A percentile compares a stretch with the other conserved stretches of the same genome.
Conservation (phyloP, 2,329 filamentous ascomycete genomes). For the Stachybotrys elegans region DNA sequence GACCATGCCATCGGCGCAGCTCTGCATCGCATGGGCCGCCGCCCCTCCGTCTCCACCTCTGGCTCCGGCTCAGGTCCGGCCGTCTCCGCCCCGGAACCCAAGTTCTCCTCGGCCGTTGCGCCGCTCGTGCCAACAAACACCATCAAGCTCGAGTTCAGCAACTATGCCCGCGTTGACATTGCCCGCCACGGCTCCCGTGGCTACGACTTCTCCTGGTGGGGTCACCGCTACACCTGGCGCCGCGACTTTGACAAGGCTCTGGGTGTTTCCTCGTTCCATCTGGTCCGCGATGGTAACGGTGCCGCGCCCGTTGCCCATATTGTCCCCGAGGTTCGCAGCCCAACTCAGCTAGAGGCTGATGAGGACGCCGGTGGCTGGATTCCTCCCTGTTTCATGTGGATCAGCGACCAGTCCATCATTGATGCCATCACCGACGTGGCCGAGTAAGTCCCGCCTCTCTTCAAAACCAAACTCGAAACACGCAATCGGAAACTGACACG, state of each 20-base stretch:
- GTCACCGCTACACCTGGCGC: conserved; percentile 78
- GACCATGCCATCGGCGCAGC: conserved; percentile 3
- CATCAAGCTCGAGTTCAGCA: conserved; percentile 90
- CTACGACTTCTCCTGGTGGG: conserved; percentile 96
- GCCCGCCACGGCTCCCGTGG: conserved; percentile 59
- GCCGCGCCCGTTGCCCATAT: conserved; percentile 71
- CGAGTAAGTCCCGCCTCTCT: conserved; percentile 56
- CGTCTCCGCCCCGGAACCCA: conserved; percentile 12
- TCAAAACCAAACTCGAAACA: conserved; percentile 4
- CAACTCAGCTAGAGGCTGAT: conserved; percentile 66
- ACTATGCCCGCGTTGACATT: conserved; percentile 89
- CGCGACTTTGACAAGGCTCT: conserved; percentile 68
- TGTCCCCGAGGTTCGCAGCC: conserved; percentile 71
- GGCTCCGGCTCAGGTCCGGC: conserved; percentile 9
- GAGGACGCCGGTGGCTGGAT: conserved; percentile 81
- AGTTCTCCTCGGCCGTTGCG: conserved; percentile 26
- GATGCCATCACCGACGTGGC: conserved; percentile 71
- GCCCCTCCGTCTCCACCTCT: conserved; percentile 7
- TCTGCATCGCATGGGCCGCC: not conserved
- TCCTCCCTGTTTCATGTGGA: conserved; percentile 85
- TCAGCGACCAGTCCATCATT: conserved; percentile 69
- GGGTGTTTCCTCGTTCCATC: conserved; percentile 68
- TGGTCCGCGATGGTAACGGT: conserved; percentile 61
- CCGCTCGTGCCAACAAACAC: conserved; percentile 60
- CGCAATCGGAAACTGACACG: conserved; percentile 16